Percentiles rank a stretch among this genome's conserved stretches.
phyloP scores from a whole-genome alignment of 2,329 filamentous ascomycete species.

The Xylaria sp. region DNA sequence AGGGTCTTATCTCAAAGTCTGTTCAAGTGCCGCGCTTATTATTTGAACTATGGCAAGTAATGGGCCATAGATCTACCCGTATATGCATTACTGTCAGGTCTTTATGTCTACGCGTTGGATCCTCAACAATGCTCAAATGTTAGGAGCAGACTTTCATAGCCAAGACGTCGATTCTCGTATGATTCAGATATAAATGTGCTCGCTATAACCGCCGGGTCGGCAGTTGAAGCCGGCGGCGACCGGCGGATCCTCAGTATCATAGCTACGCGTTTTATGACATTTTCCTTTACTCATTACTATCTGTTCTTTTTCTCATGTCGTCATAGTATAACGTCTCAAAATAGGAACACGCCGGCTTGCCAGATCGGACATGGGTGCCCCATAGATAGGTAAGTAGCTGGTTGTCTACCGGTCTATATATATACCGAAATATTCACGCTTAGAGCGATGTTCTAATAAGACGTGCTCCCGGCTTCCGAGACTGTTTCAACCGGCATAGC shows the following conservation, averaged over 20 bases:
- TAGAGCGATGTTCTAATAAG: constrained; percentile 24
- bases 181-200: background rate
- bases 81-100: background rate
- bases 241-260: background rate
- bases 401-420: too few relatives aligned
- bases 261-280: background rate
- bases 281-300: background rate
- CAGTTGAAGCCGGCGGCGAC: background rate
- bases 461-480: constrained; percentile 2
- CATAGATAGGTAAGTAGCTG: background rate
- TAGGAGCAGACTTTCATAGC: background rate
- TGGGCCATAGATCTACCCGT: background rate
- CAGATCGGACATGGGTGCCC: constrained; percentile 16
- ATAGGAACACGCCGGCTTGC: constrained; percentile 11
- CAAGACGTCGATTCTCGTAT: background rate
- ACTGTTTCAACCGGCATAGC: background rate
- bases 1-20: background rate
- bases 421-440: background rate
- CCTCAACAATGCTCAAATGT: background rate
- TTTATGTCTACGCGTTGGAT: background rate
- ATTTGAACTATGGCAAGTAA: background rate
- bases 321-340: background rate
- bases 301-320: background rate
- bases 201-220: background rate
- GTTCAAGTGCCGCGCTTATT: background rate